Base-by-base conservation (phyloP, 495 filamentous ascomycete genomes). In the Podospora australis region DNA sequence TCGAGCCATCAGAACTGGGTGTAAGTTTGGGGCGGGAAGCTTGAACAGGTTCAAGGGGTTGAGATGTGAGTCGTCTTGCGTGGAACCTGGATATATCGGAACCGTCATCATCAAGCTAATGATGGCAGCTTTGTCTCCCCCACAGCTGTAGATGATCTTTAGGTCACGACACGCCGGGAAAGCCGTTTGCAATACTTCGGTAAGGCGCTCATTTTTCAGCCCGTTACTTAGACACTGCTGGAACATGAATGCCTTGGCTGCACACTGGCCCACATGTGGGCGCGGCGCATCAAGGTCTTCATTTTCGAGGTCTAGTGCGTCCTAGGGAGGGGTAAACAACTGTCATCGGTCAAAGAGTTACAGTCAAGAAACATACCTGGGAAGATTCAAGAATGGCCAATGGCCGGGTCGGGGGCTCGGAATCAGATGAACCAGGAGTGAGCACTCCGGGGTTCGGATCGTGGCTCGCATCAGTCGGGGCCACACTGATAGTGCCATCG, bases 1-100 rank as follows among this genome's bases (percentile, higher is more conserved):
- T 17, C 63, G 67, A 6, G 74, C 73, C 9, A 76, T 60, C 7
- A 71, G 49, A 2, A 73, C 67, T 2, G 73, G 74, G 57, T 75
- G 71, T 0, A 63, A 69, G 1, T 47, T 58, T 26, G 50, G 54
- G 4, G 59, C 47, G 1, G 72, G 72, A 17, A 66, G 49, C 16
- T 65, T 48, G 10, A 74, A 49, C 44, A 72, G 54, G 19, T 63
- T 52, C n/a, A n/a, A n/a, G n/a, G n/a, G n/a, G n/a, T n/a, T n/a
- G n/a, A n/a, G n/a, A n/a, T n/a, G n/a, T n/a, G n/a, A n/a, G n/a
- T n/a, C n/a, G n/a, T n/a, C n/a, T n/a, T n/a, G n/a, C n/a, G n/a
- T n/a, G n/a, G n/a, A n/a, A n/a, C n/a, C n/a, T n/a, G n/a, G n/a
- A n/a, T n/a, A n/a, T n/a, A n/a, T n/a, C n/a, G n/a, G n/a, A n/a